Conservation (phyloP, 495 filamentous ascomycete species). For the Penicillium canescens region DNA sequence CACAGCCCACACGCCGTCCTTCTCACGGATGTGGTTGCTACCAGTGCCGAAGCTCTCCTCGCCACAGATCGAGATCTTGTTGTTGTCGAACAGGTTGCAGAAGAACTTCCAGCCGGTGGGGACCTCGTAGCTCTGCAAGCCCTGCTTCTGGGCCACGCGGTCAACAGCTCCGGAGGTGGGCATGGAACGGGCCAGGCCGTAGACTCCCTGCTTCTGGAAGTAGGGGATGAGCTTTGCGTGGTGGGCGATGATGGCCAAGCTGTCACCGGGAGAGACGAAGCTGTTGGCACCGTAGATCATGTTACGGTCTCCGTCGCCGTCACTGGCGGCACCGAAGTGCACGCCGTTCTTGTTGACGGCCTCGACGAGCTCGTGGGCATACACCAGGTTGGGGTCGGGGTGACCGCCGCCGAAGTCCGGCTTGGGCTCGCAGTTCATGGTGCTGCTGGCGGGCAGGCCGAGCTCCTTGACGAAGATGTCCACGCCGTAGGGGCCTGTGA, state of each 20-base stretch:
- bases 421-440: constrained; percentile 88
- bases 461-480: constrained; percentile 95
- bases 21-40: constrained; percentile 99
- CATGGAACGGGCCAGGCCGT: constrained; percentile 94
- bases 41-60: constrained; percentile 98
- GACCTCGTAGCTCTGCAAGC: constrained; percentile 90
- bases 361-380: constrained; percentile 92
- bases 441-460: constrained; percentile 71
- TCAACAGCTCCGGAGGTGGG: constrained; percentile 95
- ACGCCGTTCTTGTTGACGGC: constrained; percentile 88
- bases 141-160: constrained; percentile 91
- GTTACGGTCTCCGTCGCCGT: constrained; percentile 97
- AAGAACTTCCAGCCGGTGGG: constrained; percentile 99
- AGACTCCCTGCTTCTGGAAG: constrained; percentile 95
- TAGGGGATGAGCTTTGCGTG: constrained; percentile 91
- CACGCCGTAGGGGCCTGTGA: constrained; percentile 92
- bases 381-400: constrained; percentile 98
- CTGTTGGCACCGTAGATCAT: constrained; percentile 98
- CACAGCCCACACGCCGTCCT: constrained; percentile 96
- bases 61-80: constrained; percentile 98
- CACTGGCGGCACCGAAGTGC: constrained; percentile 93
- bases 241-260: constrained; percentile 95
- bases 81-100: constrained; percentile 93
- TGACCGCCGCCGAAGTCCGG: constrained; percentile 97
- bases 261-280: constrained; percentile 97